Base-by-base conservation (phyloP, 1,284 basidiomycete genomes). In the Apiotrichum laibachii region DNA sequence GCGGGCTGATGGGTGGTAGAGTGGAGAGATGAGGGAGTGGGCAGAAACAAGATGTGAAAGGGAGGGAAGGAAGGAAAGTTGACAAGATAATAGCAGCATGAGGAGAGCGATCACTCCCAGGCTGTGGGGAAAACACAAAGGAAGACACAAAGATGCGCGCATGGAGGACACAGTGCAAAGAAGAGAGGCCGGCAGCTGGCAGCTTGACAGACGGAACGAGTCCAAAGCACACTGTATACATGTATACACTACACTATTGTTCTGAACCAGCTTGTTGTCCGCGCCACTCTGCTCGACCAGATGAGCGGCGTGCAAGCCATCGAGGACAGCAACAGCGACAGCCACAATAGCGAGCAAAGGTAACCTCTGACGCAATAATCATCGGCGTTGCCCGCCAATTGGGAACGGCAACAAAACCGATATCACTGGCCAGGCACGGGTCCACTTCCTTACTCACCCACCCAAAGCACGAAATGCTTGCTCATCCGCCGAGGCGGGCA, bases 391-490 rank as follows among this genome's bases (percentile, higher is more conserved):
- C 9, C 42, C 42, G 18, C 19, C 42, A 37, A 31, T 31, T 31
- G 26, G 26, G 26, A 31, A 31, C 26, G 26, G 26, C 26, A 31
- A 31, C 37, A 39, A 39, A 13, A 39, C 37, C 37, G 37, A 39
- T 16, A 39, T 15, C 16, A 42, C n/a, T 42, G 16, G 37, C 33
- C 47, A 49, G 47, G 47, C 47, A 49, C 47, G 18, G 19, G 43
- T 12, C 19, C n/a, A 21, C 19, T n/a, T 21, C 1, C 19, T n/a
- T 16, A 40, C 39, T n/a, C n/a, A n/a, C 7, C 13, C 39, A 19
- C 10, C 11, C 8, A 46, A 37, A 47, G 34, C 51, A 53, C 53
- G 44, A 47, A 46, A 47, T 54, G 53, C 53, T 54, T 54, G 53
- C 53, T 54, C 53, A 54, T 54, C 51, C 12, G 16, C 22, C 18